A percentile compares a stretch with the other conserved stretches of the same genome.
Conservation (phyloP, 1,284 basidiomycete species). For the Leccinum angustisporum region DNA sequence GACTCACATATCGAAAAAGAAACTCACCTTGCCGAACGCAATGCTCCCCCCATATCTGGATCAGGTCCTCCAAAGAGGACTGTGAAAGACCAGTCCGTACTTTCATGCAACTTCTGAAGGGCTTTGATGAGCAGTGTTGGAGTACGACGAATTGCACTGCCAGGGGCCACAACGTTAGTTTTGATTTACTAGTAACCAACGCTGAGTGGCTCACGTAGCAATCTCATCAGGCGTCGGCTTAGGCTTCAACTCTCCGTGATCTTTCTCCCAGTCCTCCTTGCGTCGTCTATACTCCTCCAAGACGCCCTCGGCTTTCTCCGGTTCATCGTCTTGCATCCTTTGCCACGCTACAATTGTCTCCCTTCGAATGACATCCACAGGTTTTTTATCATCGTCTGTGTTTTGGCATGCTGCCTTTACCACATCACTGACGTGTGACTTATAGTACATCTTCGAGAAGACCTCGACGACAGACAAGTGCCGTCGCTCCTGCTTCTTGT, state of each 20-base stretch:
- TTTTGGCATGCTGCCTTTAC: too few relatives aligned
- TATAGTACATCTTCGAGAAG: neutral
- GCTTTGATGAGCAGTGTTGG: neutral
- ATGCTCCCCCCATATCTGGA: neutral
- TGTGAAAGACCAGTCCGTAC: neutral
- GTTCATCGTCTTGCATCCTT: neutral
- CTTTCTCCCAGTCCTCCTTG: neutral
- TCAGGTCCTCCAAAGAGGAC: neutral
- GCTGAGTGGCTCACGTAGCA: neutral
- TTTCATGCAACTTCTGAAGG: neutral
- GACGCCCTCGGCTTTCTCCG: neutral
- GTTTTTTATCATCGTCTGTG: neutral
- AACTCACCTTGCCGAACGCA: neutral
- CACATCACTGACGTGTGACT: neutral
- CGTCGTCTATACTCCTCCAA: neutral
- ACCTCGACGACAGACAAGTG: neutral
- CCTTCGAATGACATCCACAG: neutral
- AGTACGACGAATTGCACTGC: neutral
- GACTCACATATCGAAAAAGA: neutral
- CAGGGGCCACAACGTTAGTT: too few relatives aligned
- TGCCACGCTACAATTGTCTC: neutral
- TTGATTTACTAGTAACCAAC: neutral
- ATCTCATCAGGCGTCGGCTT: neutral
- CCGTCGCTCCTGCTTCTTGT: neutral
- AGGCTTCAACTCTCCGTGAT: neutral